Conservation (phyloP, 331 rosid species). For the Cucumis variabilis region DNA sequence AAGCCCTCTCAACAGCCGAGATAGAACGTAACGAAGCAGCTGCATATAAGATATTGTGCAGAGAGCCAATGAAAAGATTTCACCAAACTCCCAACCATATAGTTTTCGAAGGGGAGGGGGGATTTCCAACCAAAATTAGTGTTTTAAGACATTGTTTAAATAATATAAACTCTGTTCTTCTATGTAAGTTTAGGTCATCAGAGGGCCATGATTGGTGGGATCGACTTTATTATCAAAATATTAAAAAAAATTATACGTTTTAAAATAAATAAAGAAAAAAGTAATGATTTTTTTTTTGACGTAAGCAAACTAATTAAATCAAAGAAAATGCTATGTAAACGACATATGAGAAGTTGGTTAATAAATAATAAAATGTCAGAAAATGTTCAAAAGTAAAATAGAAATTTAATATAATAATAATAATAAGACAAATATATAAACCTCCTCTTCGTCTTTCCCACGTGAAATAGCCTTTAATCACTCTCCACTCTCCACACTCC, state of each 20-base stretch:
- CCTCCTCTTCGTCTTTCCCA: not conserved
- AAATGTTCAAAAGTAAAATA: not conserved
- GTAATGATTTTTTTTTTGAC: not conserved
- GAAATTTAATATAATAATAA: not conserved
- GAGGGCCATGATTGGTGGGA: not conserved
- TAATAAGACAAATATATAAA: not conserved
- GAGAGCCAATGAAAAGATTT: no score
- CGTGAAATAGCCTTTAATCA: conserved; percentile 24
- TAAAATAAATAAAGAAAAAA: not conserved
- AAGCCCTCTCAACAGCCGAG: no score
- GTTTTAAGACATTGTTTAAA: not conserved
- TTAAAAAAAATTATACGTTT: not conserved
- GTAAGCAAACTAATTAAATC: conserved; percentile 8
- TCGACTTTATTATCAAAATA: no score
- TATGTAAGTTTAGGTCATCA: not conserved
- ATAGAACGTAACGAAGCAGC: no score
- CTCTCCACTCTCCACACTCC: not conserved
- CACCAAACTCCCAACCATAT: no score
- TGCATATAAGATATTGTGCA: no score
- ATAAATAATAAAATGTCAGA: not conserved
- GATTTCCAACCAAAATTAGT: no score
- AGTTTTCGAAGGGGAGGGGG: no score
- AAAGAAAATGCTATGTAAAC: not conserved
- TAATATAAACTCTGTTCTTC: no score
- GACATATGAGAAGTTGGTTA: not conserved